Percentiles rank a stretch among this genome's conserved stretches.
phyloP scores from a whole-genome alignment of 2,329 filamentous ascomycete species.

The Geosmithia putterillii region DNA sequence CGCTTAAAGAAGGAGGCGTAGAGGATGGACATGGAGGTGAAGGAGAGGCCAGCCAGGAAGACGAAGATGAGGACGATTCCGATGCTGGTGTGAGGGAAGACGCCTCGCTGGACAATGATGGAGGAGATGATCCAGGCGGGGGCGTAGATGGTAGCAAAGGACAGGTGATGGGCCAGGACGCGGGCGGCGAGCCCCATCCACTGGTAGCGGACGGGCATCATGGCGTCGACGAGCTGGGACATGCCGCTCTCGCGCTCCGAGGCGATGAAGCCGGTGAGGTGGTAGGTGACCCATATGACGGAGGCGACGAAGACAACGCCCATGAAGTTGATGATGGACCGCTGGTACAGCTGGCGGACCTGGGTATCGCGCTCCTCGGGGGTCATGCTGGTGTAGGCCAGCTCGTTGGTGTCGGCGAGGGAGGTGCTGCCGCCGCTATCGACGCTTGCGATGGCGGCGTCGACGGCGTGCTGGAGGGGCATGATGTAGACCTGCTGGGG shows the following conservation, averaged over 20 bases:
- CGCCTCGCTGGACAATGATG: constrained; percentile 46
- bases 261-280: constrained; percentile 76
- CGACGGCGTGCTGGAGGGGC: constrained; percentile 69
- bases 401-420: constrained; percentile 41
- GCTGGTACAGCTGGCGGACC: constrained; percentile 60
- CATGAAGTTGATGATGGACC: constrained; percentile 60
- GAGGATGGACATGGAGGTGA: constrained; percentile 71
- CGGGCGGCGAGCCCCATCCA: constrained; percentile 72
- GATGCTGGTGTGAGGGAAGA: constrained; percentile 52
- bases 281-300: constrained; percentile 73
- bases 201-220: constrained; percentile 65
- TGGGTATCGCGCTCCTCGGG: constrained; percentile 50
- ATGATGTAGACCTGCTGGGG: constrained; percentile 67
- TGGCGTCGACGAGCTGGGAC: constrained; percentile 78
- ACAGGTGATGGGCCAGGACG: constrained; percentile 66
- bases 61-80: constrained; percentile 63
- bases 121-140: constrained; percentile 75
- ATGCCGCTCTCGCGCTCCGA: constrained; percentile 79
- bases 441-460: constrained; percentile 53
- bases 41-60: constrained; percentile 61
- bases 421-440: constrained; percentile 27
- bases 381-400: constrained; percentile 64
- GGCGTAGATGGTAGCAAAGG: constrained; percentile 68
- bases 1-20: constrained; percentile 76
- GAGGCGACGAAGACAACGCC: constrained; percentile 69